Evolutionary conservation across 176 grass and related monocot genomes (phyloP).

Genomic region (Rhynchospora tenuis): DNA sequence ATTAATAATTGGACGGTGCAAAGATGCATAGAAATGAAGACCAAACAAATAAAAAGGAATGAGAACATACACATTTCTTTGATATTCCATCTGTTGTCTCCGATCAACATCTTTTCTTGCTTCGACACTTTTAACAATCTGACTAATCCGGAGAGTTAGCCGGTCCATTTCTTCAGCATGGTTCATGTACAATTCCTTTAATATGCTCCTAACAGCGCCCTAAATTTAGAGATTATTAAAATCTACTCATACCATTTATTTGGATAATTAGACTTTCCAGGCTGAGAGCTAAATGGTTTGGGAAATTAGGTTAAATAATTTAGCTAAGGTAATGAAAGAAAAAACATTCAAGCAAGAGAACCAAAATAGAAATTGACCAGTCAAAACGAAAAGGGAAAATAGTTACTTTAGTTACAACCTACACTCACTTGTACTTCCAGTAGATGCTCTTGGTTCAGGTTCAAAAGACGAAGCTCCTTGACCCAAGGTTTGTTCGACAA

Average conservation of each 20-base stretch:
- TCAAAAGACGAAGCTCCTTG: slow-evolving; percentile 67
- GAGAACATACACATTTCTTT: slow-evolving; percentile 74
- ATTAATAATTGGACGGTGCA: not conserved
- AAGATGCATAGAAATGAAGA: not conserved
- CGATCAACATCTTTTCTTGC: slow-evolving; percentile 65
- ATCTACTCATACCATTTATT: not conserved
- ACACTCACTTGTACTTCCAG: slow-evolving; percentile 56
- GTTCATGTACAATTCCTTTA: slow-evolving; percentile 40
- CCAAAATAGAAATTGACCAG: not conserved
- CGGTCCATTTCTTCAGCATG: slow-evolving; percentile 67
- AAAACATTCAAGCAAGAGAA: slow-evolving; percentile 4
- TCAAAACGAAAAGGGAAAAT: slow-evolving; percentile 16
- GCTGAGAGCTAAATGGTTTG: not conserved
- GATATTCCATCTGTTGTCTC: slow-evolving; percentile 71
- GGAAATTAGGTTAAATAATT: slow-evolving; percentile 6
- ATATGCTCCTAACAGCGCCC: slow-evolving; percentile 64
- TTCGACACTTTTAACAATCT: slow-evolving; percentile 63
- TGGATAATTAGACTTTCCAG: not conserved
- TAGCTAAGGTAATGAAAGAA: slow-evolving; percentile 6
- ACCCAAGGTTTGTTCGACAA: slow-evolving; percentile 60
- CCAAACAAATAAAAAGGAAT: not conserved
- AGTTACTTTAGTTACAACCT: not conserved
- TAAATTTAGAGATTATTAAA: slow-evolving; percentile 28
- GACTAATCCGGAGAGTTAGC: slow-evolving; percentile 41
- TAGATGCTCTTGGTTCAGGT: slow-evolving; percentile 61